Conservation (phyloP, 495 filamentous ascomycete genomes). For the Platismatia glauca region DNA sequence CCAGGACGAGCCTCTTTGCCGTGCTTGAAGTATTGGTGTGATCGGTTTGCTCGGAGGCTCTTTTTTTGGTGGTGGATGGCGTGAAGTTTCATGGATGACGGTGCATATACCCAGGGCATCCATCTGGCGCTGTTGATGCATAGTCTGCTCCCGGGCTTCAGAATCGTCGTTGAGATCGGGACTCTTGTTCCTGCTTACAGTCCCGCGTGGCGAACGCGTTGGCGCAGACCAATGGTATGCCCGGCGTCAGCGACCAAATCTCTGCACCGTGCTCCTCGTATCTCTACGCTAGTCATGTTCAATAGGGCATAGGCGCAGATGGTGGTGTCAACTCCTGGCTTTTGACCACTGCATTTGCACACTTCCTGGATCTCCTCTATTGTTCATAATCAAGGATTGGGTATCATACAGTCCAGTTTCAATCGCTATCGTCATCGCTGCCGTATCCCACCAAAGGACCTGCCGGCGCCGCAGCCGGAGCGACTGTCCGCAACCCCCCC, state of each 20-base stretch:
- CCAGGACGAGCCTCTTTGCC: neutral
- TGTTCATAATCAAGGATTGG: too few species aligned
- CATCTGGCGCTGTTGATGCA: neutral
- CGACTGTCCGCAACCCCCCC: conserved; percentile 34
- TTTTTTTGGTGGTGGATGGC: too few species aligned
- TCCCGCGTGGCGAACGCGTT: neutral
- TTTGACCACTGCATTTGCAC: neutral
- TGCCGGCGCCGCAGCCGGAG: conserved; percentile 37
- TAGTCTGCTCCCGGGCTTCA: neutral
- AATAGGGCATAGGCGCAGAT: neutral
- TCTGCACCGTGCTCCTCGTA: neutral
- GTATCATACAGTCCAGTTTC: conserved; percentile 11
- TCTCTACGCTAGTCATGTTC: neutral
- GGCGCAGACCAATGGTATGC: neutral
- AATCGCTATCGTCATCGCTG: conserved; percentile 76
- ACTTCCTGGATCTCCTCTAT: too few species aligned
- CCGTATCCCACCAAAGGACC: conserved; percentile 83
- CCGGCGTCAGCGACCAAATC: too few species aligned
- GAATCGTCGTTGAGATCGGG: neutral
- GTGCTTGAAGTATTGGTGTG: neutral
- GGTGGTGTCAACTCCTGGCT: neutral
- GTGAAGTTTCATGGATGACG: neutral
- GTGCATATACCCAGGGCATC: neutral
- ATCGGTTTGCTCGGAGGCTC: neutral
- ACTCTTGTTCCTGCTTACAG: too few species aligned